Conservation (phyloP, 805 yeast genomes). For the Cyberlindnera nakhonratchasimensis region DNA sequence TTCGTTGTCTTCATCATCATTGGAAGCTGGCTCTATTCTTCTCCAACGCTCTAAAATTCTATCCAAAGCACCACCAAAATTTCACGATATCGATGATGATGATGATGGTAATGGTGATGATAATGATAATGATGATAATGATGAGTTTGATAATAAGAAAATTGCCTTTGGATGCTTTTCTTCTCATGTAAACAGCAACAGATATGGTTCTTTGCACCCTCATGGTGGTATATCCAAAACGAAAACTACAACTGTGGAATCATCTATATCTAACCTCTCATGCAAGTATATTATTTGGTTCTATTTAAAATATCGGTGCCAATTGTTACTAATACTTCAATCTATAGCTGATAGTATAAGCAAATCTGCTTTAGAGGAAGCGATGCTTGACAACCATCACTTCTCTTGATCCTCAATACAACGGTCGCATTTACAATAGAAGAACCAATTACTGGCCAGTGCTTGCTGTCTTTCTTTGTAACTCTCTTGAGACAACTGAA, state of each 20-base stretch:
- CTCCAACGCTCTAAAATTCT: slow-evolving; percentile 27
- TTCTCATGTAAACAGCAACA: no score
- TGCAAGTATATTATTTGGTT: slow-evolving; percentile 21
- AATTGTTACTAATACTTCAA: background rate
- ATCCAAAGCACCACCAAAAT: slow-evolving; percentile 20
- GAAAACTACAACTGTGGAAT: slow-evolving; percentile 15
- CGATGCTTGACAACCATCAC: slow-evolving; percentile 35
- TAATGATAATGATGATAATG: slow-evolving; percentile 14
- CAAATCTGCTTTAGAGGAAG: slow-evolving; percentile 41
- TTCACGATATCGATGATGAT: slow-evolving; percentile 19
- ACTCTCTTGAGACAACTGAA: slow-evolving; percentile 43
- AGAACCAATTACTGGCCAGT: slow-evolving; percentile 55
- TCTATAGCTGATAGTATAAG: slow-evolving; percentile 32
- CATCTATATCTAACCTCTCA: slow-evolving; percentile 32
- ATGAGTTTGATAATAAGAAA: no score
- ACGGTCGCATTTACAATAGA: slow-evolving; percentile 48
- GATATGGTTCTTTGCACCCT: background rate
- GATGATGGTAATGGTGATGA: slow-evolving; percentile 20
- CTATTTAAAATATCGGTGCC: background rate
- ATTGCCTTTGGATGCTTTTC: no score
- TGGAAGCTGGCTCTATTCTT: slow-evolving; percentile 16
- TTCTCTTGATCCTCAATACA: slow-evolving; percentile 33
- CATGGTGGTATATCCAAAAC: background rate
- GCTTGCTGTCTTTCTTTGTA: slow-evolving; percentile 39
- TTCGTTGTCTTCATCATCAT: slow-evolving; percentile 2